These are phyloP conservation scores for Fusarium transvaalense DNA, from an alignment of 2,329 filamentous ascomycete species.

Conservation along the genomic window DNA sequence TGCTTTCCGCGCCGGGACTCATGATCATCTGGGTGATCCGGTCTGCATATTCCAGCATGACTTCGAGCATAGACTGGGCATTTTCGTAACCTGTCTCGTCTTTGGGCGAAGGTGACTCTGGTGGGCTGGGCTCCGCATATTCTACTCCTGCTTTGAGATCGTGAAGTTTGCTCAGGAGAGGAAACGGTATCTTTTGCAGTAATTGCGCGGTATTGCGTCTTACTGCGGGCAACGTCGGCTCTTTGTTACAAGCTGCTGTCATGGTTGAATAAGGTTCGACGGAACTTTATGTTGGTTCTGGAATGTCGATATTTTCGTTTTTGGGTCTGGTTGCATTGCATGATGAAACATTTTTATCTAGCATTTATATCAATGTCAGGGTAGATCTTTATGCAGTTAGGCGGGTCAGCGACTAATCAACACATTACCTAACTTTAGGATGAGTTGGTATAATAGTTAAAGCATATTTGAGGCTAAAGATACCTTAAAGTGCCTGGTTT, in stretches of 20 bases:
- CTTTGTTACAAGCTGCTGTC: slow-evolving; percentile 4
- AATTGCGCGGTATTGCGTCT: not conserved
- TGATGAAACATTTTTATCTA: no score
- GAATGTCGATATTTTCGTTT: no score
- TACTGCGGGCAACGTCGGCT: not conserved
- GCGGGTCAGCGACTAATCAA: no score
- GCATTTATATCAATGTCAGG: no score
- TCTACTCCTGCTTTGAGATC: not conserved
- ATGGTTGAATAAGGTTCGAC: no score
- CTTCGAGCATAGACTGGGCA: slow-evolving; percentile 6
- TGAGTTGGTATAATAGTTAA: no score
- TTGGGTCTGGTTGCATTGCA: no score
- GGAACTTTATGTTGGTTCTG: no score
- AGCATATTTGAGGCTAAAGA: no score
- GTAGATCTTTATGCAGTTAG: no score
- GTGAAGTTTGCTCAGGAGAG: not conserved
- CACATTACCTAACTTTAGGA: no score
- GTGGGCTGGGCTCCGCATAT: slow-evolving; percentile 3
- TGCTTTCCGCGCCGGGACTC: not conserved
- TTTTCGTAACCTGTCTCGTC: not conserved
- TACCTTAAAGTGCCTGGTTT: no score
- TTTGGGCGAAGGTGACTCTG: slow-evolving; percentile 6
- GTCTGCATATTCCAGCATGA: slow-evolving; percentile 12
- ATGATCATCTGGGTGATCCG: not conserved
- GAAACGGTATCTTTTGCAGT: not conserved